Evolutionary conservation across 2,329 filamentous ascomycete genomes (phyloP).

Genomic region (Cadophora gregata): DNA sequence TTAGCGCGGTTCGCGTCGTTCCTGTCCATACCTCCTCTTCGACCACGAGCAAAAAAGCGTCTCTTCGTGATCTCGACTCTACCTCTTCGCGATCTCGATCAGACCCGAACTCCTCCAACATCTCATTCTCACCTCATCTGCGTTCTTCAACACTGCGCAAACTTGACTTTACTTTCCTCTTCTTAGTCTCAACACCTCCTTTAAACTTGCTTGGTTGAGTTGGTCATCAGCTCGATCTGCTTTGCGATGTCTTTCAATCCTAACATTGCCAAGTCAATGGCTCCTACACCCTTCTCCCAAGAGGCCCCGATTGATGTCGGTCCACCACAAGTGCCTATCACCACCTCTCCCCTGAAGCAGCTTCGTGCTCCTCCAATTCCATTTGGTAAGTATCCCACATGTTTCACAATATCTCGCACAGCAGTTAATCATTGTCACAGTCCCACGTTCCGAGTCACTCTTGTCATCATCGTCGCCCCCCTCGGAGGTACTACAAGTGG

Average conservation of each 20-base stretch:
- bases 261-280: neutral
- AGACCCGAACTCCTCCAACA: neutral
- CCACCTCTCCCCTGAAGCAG: slow-evolving; percentile 3
- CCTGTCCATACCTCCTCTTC: neutral
- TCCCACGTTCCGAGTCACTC: neutral
- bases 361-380: slow-evolving; percentile 10
- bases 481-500: neutral
- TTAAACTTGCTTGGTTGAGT: slow-evolving; percentile 17
- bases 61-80: neutral
- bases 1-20: slow-evolving; percentile 1
- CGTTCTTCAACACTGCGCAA: neutral
- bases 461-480: slow-evolving; percentile 3
- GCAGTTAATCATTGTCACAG: neutral
- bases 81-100: neutral
- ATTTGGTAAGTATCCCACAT: neutral
- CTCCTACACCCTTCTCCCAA: slow-evolving; percentile 21
- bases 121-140: neutral
- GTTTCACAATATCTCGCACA: neutral
- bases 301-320: neutral
- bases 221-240: slow-evolving; percentile 13
- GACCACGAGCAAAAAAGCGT: neutral
- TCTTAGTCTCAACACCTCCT: slow-evolving; percentile 6
- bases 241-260: slow-evolving; percentile 13
- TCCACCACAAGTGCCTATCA: neutral
- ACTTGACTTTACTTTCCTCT: neutral